phyloP scores from a whole-genome alignment of 1,139 yeast species.

The Geotrichum macrosporum region DNA sequence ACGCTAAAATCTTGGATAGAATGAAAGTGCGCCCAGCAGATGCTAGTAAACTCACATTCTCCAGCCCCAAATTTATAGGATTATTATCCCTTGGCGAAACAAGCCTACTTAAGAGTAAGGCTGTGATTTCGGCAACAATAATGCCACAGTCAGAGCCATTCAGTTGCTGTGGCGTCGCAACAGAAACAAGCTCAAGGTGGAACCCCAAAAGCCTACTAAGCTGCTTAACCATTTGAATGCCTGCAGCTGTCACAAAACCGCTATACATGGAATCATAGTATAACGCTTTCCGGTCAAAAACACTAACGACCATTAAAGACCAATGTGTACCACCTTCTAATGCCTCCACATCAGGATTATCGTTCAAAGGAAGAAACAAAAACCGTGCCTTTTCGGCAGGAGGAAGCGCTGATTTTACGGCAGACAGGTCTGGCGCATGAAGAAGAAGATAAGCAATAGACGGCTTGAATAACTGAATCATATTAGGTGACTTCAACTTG shows the following conservation, averaged over 20 bases:
- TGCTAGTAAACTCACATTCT: conserved; percentile 40
- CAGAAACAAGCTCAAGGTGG: conserved; percentile 26
- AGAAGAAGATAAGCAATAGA: conserved; percentile 41
- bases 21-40: conserved; percentile 45
- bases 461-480: conserved; percentile 40
- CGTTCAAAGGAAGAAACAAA: conserved; percentile 51
- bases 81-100: conserved; percentile 29
- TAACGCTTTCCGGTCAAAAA: conserved; percentile 40
- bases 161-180: conserved; percentile 64
- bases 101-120: conserved; percentile 41
- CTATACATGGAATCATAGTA: conserved; percentile 47
- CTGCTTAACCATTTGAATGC: conserved; percentile 34
- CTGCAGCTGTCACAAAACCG: conserved; percentile 39
- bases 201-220: conserved; percentile 35
- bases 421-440: conserved; percentile 31
- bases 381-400: conserved; percentile 42
- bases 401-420: conserved; percentile 44
- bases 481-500: conserved; percentile 17
- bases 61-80: conserved; percentile 36
- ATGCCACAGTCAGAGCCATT: conserved; percentile 81
- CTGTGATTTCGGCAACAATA: conserved; percentile 52
- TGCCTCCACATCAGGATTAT: conserved; percentile 46
- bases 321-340: conserved; percentile 54
- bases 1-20: conserved; percentile 37
- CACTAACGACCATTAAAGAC: conserved; percentile 47